These are phyloP conservation scores for Arthrinium puccinioides DNA, from an alignment of 2,329 filamentous ascomycete genomes.

Conservation along the genomic window DNA sequence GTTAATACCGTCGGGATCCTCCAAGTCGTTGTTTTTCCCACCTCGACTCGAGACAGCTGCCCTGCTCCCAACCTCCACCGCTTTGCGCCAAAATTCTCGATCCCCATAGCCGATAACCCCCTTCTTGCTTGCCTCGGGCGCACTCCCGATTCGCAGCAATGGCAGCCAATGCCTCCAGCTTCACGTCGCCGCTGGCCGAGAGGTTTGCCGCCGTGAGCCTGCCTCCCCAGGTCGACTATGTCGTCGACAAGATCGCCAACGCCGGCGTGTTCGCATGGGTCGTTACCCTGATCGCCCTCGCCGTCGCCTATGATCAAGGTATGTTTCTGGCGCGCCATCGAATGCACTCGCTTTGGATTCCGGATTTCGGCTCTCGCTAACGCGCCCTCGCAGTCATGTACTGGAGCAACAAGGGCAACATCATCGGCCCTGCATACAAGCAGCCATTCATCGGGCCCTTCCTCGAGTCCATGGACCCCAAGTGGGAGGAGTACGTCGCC, in stretches of 20 bases:
- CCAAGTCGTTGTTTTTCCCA: no score
- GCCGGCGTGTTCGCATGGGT: constrained; percentile 55
- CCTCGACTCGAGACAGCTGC: no score
- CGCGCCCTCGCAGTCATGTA: constrained; percentile 56
- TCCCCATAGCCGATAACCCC: no score
- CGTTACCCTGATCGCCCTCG: constrained; percentile 61
- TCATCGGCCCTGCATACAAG: constrained; percentile 69
- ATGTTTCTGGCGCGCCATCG: constrained; percentile 29
- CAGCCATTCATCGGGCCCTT: constrained; percentile 92
- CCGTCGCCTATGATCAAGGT: constrained; percentile 88
- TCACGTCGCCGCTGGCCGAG: constrained; percentile 62
- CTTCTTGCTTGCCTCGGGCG: no score
- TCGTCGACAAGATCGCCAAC: constrained; percentile 49
- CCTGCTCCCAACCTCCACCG: no score
- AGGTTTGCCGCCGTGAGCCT: constrained; percentile 41
- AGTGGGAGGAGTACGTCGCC: constrained; percentile 81
- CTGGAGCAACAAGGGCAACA: constrained; percentile 65
- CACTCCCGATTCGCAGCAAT: no score
- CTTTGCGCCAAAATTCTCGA: no score
- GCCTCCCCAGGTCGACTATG: constrained; percentile 47
- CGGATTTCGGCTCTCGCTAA: neutral
- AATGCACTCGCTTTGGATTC: neutral
- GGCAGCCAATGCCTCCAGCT: constrained; percentile 55
- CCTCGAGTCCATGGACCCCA: constrained; percentile 82
- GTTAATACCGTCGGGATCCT: no score